A percentile compares a stretch with the other conserved stretches of the same genome.
phyloP scores from a whole-genome alignment of 176 grass and related monocot species.

The Juncus inflexus region DNA sequence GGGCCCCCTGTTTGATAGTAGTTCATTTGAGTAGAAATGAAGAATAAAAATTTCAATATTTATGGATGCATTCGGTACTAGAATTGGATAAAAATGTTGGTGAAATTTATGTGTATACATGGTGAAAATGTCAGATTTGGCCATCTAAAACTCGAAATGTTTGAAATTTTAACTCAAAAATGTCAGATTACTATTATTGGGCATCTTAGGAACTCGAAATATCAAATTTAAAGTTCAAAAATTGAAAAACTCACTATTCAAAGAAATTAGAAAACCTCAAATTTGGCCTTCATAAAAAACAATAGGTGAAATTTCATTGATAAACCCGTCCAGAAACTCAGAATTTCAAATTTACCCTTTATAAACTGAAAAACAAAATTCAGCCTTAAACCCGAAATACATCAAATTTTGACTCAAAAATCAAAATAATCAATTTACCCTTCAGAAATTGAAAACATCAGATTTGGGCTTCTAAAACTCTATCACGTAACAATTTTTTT shows the following conservation, averaged over 20 bases:
- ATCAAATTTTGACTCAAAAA: too few species aligned
- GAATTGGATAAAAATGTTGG: slow-evolving; percentile 25
- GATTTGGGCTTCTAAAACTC: background rate
- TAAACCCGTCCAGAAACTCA: too few species aligned
- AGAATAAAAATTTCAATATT: slow-evolving; percentile 85
- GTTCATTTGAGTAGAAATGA: slow-evolving; percentile 91
- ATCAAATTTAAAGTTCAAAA: too few species aligned
- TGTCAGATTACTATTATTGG: background rate
- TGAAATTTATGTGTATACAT: background rate
- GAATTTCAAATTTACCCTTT: too few species aligned
- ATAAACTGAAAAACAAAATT: too few species aligned
- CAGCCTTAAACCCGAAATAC: too few species aligned
- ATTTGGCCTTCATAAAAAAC: too few species aligned
- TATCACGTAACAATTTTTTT: background rate
- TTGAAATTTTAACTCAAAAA: background rate
- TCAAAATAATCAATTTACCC: too few species aligned
- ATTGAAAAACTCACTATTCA: too few species aligned
- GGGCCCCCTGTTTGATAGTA: slow-evolving; percentile 73
- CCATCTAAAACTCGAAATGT: background rate
- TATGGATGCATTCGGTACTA: slow-evolving; percentile 98
- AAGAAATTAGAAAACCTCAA: too few species aligned
- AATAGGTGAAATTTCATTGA: too few species aligned
- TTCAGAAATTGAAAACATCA: too few species aligned
- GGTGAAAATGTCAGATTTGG: background rate
- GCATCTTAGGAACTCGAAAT: background rate